Evolutionary conservation across 208 protist genomes (phyloP).

Genomic region (Leishmania mexicana): DNA sequence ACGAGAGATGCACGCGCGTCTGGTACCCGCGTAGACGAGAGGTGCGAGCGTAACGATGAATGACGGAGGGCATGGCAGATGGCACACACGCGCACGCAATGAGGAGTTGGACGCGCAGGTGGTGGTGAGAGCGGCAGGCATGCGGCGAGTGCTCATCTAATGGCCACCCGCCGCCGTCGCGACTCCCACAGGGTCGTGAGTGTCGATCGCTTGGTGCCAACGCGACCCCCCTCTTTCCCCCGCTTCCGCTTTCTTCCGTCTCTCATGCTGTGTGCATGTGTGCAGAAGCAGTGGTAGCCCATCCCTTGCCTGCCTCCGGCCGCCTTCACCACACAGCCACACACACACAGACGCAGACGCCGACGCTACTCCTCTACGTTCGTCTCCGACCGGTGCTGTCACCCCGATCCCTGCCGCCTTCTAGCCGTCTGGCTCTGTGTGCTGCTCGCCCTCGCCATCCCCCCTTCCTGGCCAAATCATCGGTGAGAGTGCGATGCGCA

Average conservation of each 20-base stretch:
- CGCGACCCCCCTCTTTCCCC: not conserved
- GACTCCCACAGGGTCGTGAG: not conserved
- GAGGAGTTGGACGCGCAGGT: not conserved
- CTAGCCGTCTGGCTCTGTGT: not conserved
- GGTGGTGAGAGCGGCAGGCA: not conserved
- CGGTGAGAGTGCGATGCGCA: not conserved
- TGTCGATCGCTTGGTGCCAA: not conserved
- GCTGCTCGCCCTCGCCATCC: not conserved
- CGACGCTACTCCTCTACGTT: not conserved
- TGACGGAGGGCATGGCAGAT: not conserved
- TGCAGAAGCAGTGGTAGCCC: not conserved
- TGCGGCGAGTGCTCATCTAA: not conserved
- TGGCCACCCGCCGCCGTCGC: not conserved
- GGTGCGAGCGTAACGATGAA: not conserved
- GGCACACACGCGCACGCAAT: not conserved
- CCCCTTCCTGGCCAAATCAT: not conserved
- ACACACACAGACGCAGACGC: not conserved
- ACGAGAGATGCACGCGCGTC: not conserved
- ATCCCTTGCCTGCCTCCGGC: not conserved
- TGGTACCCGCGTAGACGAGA: not conserved
- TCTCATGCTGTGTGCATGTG: too few relatives aligned
- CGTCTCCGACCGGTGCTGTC: too few relatives aligned
- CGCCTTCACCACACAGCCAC: not conserved
- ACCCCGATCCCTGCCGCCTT: not conserved
- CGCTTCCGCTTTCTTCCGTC: too few relatives aligned